A percentile compares a stretch with the other conserved stretches of the same genome.
Evolutionary conservation across 495 filamentous ascomycete genomes (phyloP).

Genomic region (Hypomontagnella monticulosa): DNA sequence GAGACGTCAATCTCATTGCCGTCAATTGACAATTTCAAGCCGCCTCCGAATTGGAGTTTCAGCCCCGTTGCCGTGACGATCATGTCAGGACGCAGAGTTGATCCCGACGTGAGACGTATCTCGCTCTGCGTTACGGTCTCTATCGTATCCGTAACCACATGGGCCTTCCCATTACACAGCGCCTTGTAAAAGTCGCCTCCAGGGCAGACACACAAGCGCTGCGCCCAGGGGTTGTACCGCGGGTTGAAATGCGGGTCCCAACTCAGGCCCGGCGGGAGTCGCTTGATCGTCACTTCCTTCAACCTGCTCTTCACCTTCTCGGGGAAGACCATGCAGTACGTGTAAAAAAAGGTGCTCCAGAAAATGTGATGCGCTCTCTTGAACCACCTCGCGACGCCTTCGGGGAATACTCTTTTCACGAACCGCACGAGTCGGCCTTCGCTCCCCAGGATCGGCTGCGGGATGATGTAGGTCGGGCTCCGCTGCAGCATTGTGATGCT

Average conservation of each 20-base stretch:
- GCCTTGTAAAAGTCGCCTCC: conserved; percentile 78
- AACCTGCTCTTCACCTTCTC: conserved; percentile 57
- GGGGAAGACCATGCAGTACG: conserved; percentile 60
- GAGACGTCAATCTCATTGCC: conserved; percentile 30
- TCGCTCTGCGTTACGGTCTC: conserved; percentile 66
- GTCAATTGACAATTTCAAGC: conserved; percentile 45
- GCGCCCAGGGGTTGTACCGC: conserved; percentile 76
- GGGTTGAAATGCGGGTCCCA: conserved; percentile 76
- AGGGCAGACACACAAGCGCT: conserved; percentile 75
- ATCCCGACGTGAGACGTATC: conserved; percentile 61
- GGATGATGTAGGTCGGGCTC: conserved; percentile 66
- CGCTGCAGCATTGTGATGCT: conserved; percentile 67
- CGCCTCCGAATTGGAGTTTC: conserved; percentile 17
- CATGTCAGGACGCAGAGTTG: conserved; percentile 70
- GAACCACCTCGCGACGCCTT: conserved; percentile 53
- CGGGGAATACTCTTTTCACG: conserved; percentile 51
- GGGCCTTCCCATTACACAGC: conserved; percentile 64
- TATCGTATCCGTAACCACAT: conserved; percentile 74
- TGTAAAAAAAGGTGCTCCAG: not conserved
- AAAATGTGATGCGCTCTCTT: not conserved
- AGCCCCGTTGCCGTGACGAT: conserved; percentile 82
- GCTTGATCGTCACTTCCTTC: conserved; percentile 47
- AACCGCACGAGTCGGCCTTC: conserved; percentile 54
- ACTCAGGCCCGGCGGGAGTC: conserved; percentile 66
- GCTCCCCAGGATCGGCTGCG: conserved; percentile 49